phyloP scores from a whole-genome alignment of 2,329 filamentous ascomycete genomes.

The Beauveria sp. region DNA sequence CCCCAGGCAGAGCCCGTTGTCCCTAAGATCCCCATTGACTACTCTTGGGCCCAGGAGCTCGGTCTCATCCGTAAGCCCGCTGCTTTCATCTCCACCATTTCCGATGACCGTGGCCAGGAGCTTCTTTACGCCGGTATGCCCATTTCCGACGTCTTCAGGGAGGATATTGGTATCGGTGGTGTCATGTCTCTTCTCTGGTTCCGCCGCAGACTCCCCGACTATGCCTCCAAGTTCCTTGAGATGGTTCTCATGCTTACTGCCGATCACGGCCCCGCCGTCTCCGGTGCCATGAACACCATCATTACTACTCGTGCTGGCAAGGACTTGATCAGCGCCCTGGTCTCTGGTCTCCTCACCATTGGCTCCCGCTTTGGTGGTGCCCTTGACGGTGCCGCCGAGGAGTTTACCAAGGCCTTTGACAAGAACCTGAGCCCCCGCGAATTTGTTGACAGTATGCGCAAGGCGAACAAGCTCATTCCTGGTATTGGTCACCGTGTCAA shows the following conservation, averaged over 20 bases:
- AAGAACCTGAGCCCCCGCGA: constrained; percentile 97
- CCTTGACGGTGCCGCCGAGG: constrained; percentile 92
- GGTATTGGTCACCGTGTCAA: constrained; percentile 99
- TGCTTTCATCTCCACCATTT: constrained; percentile 99
- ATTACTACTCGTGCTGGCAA: constrained; percentile 99
- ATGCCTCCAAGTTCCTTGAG: constrained; percentile 98
- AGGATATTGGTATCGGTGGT: constrained; percentile 98
- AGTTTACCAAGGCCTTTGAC: constrained; percentile 97
- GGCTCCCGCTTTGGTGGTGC: constrained; percentile 98
- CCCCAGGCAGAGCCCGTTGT: constrained; percentile 83
- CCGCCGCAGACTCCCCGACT: constrained; percentile 90
- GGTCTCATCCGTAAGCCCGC: constrained; percentile 99
- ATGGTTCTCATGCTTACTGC: constrained; percentile 99
- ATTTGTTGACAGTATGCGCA: constrained; percentile 98
- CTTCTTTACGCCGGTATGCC: constrained; percentile 98
- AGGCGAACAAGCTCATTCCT: constrained; percentile 99
- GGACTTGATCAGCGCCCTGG: constrained; percentile 91
- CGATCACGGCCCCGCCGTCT: constrained; percentile 97
- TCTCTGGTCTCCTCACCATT: constrained; percentile 95
- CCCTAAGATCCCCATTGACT: constrained; percentile 99
- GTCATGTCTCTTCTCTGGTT: constrained; percentile 99
- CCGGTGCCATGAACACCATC: constrained; percentile 99
- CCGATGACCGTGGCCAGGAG: constrained; percentile 98
- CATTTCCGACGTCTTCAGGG: constrained; percentile 98
- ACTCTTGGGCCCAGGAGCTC: constrained; percentile 98